Evolutionary conservation across 345 rosid genomes (phyloP).

Genomic region (Garcia nutans): DNA sequence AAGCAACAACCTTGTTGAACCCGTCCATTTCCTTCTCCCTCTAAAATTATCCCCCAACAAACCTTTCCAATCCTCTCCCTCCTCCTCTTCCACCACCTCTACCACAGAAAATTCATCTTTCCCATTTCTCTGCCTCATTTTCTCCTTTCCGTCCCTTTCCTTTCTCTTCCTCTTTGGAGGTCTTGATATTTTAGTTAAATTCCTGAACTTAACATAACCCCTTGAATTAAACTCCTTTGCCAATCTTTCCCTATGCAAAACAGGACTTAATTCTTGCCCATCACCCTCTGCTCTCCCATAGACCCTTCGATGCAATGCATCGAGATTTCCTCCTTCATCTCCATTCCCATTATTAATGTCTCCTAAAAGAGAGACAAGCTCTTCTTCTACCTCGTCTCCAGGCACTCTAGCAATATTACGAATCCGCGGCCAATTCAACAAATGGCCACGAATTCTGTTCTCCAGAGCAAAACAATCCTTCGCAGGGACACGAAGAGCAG

Average conservation of each 20-base stretch:
- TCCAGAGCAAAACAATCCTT: slow-evolving; percentile 61
- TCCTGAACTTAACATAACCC: slow-evolving; percentile 71
- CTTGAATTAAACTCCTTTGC: slow-evolving; percentile 57
- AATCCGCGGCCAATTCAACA: slow-evolving; percentile 80
- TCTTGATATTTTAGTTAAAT: slow-evolving; percentile 74
- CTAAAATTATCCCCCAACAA: slow-evolving; percentile 68
- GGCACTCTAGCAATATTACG: slow-evolving; percentile 74
- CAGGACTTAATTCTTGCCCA: slow-evolving; percentile 50
- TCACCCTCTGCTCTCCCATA: slow-evolving; percentile 47
- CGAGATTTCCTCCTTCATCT: slow-evolving; percentile 25
- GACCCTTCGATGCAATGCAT: slow-evolving; percentile 43
- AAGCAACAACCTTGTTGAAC: slow-evolving; percentile 84
- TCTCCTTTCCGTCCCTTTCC: slow-evolving; percentile 28
- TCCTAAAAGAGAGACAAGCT: slow-evolving; percentile 36
- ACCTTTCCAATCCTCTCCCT: slow-evolving; percentile 53
- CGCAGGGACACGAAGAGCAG: slow-evolving; percentile 71
- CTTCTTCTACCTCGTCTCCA: slow-evolving; percentile 68
- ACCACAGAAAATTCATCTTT: slow-evolving; percentile 49
- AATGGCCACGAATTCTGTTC: slow-evolving; percentile 80
- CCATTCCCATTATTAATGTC: slow-evolving; percentile 4
- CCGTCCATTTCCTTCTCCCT: slow-evolving; percentile 66
- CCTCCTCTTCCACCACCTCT: slow-evolving; percentile 57
- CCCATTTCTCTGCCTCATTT: slow-evolving; percentile 28
- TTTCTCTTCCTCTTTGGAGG: slow-evolving; percentile 55
- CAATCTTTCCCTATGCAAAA: slow-evolving; percentile 63